Percentiles rank a stretch among this genome's conserved stretches.
Conservation (phyloP, 2,329 filamentous ascomycete genomes). For the Stromatinia cepivora region DNA sequence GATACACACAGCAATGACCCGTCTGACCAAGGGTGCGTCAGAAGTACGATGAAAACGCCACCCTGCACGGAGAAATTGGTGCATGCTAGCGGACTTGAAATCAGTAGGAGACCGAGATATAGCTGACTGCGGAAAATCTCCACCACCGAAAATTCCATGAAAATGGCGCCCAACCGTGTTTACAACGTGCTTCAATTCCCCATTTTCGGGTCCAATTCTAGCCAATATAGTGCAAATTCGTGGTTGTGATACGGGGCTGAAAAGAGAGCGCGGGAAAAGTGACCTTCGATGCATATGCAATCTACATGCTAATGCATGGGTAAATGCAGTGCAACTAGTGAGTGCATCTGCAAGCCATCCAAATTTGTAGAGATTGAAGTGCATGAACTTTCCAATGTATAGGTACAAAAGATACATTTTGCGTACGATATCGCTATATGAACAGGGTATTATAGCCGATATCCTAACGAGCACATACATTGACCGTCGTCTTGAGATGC, state of each 20-base stretch:
- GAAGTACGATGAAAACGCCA: slow-evolving; percentile 4
- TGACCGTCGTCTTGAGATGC: too few species aligned
- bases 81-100: background rate
- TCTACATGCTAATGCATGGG: slow-evolving; percentile 14
- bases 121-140: background rate
- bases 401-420: slow-evolving; percentile 2
- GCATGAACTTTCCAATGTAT: slow-evolving; percentile 1
- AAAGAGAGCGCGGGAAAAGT: slow-evolving; percentile 10
- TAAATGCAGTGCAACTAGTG: slow-evolving; percentile 10
- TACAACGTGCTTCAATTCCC: slow-evolving; percentile 6
- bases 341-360: slow-evolving; percentile 16
- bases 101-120: background rate
- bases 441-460: background rate
- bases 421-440: slow-evolving; percentile 1
- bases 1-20: slow-evolving; percentile 11
- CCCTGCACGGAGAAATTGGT: slow-evolving; percentile 11
- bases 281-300: slow-evolving; percentile 22
- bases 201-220: slow-evolving; percentile 22
- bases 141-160: background rate
- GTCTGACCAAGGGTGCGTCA: background rate
- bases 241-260: slow-evolving; percentile 28
- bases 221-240: slow-evolving; percentile 29
- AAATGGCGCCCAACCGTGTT: slow-evolving; percentile 28
- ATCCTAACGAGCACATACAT: slow-evolving; percentile 9
- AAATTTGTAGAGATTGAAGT: slow-evolving; percentile 7